phyloP scores from a whole-genome alignment of 2,329 filamentous ascomycete species.

The Eutypa lata region DNA sequence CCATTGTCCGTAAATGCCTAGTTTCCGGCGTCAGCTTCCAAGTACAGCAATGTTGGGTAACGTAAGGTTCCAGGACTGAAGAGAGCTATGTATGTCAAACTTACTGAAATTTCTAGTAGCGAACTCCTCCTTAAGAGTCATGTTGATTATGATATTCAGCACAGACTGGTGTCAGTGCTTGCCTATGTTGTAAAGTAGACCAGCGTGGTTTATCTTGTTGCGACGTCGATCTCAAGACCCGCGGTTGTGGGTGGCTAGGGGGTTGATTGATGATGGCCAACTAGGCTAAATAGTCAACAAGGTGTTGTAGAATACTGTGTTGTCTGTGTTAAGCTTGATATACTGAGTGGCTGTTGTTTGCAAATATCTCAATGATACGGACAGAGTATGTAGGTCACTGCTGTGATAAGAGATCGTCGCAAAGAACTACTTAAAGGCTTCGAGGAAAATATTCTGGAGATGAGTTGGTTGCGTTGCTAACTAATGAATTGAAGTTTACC shows the following conservation, averaged over 20 bases:
- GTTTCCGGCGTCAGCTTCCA: conserved; percentile 31
- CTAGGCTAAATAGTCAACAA: not conserved
- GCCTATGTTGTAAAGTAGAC: not conserved
- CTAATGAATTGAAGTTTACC: too few relatives aligned
- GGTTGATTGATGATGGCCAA: not conserved
- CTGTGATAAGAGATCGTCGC: not conserved
- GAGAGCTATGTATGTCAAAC: conserved; percentile 26
- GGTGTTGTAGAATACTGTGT: not conserved
- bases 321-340: not conserved
- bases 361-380: too few relatives aligned
- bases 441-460: not conserved
- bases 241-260: not conserved
- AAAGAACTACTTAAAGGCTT: not conserved
- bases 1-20: conserved; percentile 78
- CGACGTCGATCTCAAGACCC: not conserved
- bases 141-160: conserved; percentile 39
- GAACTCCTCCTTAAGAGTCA: conserved; percentile 71
- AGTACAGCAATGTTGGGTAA: conserved; percentile 3
- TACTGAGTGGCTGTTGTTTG: too few relatives aligned
- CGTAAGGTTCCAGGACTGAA: not conserved
- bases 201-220: not conserved
- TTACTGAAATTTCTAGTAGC: conserved; percentile 72
- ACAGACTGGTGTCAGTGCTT: too few relatives aligned
- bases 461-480: not conserved
- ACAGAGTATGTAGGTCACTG: not conserved